phyloP scores from a whole-genome alignment of 106 monocot species.

The Allium sativum region DNA sequence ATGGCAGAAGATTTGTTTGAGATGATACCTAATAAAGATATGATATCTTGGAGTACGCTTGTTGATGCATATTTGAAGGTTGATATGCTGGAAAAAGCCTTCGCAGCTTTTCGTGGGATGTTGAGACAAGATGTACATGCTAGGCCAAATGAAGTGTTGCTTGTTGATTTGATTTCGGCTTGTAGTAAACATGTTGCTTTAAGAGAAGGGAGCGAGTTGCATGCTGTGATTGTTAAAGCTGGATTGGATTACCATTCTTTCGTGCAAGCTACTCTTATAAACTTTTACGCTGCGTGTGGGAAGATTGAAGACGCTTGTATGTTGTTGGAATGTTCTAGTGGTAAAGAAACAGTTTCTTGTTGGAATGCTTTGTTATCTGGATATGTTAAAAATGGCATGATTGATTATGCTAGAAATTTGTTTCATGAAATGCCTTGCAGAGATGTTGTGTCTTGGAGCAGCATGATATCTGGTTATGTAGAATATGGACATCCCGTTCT shows the following conservation, averaged over 20 bases:
- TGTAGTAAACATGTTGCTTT: constrained; percentile 28
- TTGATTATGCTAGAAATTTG: constrained; percentile 25
- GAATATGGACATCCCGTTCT: constrained; percentile 15
- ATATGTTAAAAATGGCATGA: constrained; percentile 24
- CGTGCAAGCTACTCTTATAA: constrained; percentile 51
- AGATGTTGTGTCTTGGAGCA: constrained; percentile 72
- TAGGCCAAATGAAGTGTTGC: constrained; percentile 52
- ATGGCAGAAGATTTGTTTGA: constrained; percentile 30
- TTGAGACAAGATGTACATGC: constrained; percentile 3
- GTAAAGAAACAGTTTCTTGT: constrained; percentile 26
- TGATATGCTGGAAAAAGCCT: constrained; percentile 27
- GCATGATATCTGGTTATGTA: constrained; percentile 51
- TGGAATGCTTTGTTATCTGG: constrained; percentile 66
- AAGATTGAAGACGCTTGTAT: constrained; percentile 29
- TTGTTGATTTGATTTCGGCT: constrained; percentile 48
- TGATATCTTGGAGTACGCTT: constrained; percentile 71
- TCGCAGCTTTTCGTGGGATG: constrained; percentile 35
- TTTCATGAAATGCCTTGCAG: constrained; percentile 50
- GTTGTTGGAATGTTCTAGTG: constrained; percentile 25
- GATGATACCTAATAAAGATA: constrained; percentile 39
- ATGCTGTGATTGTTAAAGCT: constrained; percentile 29
- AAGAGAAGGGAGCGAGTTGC: constrained; percentile 51
- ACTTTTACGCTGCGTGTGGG: constrained; percentile 41
- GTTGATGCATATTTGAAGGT: constrained; percentile 43
- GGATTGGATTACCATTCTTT: constrained; percentile 44